Conservation (phyloP, 1,139 yeast species). For the Meyerozyma athensensis region DNA sequence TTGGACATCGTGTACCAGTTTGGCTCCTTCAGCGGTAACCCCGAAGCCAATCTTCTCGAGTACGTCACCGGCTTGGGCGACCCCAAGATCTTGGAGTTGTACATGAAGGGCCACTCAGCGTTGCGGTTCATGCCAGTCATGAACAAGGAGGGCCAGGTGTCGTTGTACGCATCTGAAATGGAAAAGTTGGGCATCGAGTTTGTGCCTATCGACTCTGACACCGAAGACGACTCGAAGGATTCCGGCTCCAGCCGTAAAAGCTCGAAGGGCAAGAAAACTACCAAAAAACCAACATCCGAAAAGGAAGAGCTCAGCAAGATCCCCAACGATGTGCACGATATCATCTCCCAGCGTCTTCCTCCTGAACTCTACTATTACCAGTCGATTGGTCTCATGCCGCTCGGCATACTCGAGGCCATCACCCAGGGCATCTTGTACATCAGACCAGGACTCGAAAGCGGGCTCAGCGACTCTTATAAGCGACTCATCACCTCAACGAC, state of each 20-base stretch:
- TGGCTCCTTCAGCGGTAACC: conserved; percentile 25
- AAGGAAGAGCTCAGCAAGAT: conserved; percentile 26
- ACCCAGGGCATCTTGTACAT: conserved; percentile 62
- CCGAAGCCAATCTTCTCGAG: conserved; percentile 28
- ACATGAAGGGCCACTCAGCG: conserved; percentile 37
- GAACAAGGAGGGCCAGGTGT: conserved; percentile 64
- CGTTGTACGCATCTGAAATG: conserved; percentile 44
- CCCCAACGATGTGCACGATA: conserved; percentile 79
- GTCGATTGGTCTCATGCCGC: conserved; percentile 69
- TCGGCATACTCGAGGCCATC: conserved; percentile 63
- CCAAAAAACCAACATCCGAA: conserved; percentile 7
- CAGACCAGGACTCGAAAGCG: conserved; percentile 69
- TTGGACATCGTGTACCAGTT: conserved; percentile 41
- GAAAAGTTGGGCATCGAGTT: conserved; percentile 26
- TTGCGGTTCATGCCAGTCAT: conserved; percentile 60
- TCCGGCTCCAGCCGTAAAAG: conserved; percentile 4
- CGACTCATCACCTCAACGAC: conserved; percentile 43
- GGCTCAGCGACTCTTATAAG: conserved; percentile 54
- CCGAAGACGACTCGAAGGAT: conserved; percentile 5
- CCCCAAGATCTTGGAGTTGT: conserved; percentile 32
- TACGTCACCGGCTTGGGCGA: conserved; percentile 37
- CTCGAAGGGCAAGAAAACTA: conserved; percentile 3
- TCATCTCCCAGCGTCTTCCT: conserved; percentile 82
- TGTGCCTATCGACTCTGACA: conserved; percentile 2
- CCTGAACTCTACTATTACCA: conserved; percentile 81